These are phyloP conservation scores for Fraxinus xanthoxyloides DNA, from an alignment of 305 asterid species.

Conservation along the genomic window DNA sequence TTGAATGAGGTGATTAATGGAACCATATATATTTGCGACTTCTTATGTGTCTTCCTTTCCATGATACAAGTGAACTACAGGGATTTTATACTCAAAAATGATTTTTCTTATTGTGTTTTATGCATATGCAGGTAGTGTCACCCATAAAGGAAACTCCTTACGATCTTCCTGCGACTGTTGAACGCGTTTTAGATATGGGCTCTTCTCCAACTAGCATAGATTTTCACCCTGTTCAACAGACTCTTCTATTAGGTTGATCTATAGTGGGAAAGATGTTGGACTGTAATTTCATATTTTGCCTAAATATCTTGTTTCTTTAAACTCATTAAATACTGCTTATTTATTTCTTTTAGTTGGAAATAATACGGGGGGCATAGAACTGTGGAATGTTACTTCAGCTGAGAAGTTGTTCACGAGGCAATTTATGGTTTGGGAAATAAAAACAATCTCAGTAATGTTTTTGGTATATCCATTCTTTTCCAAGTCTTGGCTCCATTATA, in stretches of 20 bases:
- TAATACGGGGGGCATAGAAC: slow-evolving; percentile 44
- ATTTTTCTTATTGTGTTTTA: not conserved
- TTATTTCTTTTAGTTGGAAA: slow-evolving; percentile 50
- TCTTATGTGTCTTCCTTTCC: slow-evolving; percentile 9
- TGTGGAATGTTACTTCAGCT: slow-evolving; percentile 52
- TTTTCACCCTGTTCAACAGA: slow-evolving; percentile 66
- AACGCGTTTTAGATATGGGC: slow-evolving; percentile 37
- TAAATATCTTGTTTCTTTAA: not conserved
- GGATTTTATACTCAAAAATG: not conserved
- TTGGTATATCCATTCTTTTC: slow-evolving; percentile 33
- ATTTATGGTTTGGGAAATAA: slow-evolving; percentile 34
- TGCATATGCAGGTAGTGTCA: slow-evolving; percentile 39
- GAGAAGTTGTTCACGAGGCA: slow-evolving; percentile 37
- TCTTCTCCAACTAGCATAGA: slow-evolving; percentile 56
- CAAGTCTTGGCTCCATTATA: not conserved
- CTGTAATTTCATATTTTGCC: slow-evolving; percentile 4
- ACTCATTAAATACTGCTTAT: slow-evolving; percentile 11
- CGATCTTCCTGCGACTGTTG: slow-evolving; percentile 54
- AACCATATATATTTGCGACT: not conserved
- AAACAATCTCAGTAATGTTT: slow-evolving; percentile 25
- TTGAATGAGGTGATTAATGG: slow-evolving; percentile 47
- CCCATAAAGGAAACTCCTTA: slow-evolving; percentile 24
- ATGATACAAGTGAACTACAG: not conserved
- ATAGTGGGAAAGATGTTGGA: not conserved
- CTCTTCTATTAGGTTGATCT: slow-evolving; percentile 57